Percentiles rank a stretch among this genome's conserved stretches.
phyloP scores from a whole-genome alignment of 768 basidiomycete species.

The Cytidiella melzeri region DNA sequence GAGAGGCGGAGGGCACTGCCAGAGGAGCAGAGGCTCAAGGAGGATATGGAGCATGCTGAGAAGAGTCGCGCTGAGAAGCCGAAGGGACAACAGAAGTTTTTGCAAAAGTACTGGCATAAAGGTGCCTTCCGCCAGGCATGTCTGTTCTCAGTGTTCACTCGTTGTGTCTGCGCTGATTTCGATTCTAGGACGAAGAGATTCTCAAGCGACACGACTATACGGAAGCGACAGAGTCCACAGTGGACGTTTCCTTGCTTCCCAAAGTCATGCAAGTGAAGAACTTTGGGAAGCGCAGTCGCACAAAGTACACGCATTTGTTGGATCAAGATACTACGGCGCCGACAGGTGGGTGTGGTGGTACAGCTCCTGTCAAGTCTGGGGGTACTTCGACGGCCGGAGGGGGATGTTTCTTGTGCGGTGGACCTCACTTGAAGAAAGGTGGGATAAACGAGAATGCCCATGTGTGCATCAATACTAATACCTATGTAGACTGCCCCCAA shows the following conservation, averaged over 20 bases:
- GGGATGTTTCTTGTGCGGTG: conserved; percentile 92
- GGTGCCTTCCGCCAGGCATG: conserved; percentile 95
- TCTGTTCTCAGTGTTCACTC: conserved; percentile 5
- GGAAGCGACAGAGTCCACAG: conserved; percentile 80
- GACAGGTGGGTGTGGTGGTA: conserved; percentile 62
- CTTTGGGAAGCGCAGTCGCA: conserved; percentile 87
- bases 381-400: conserved; percentile 44
- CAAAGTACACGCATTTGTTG: conserved; percentile 93
- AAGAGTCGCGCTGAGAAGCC: conserved; percentile 82
- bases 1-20: conserved; percentile 89
- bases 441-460: conserved; percentile 2
- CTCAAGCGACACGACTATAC: conserved; percentile 81
- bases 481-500: conserved; percentile 30
- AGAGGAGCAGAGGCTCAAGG: conserved; percentile 86
- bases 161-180: neutral
- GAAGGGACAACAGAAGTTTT: conserved; percentile 85
- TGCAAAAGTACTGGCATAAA: conserved; percentile 99
- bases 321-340: conserved; percentile 85
- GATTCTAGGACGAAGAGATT: conserved; percentile 76
- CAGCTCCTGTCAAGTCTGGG: conserved; percentile 45
- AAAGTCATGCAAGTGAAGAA: conserved; percentile 96
- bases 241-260: conserved; percentile 86
- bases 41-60: conserved; percentile 85
- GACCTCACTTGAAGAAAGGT: conserved; percentile 92
- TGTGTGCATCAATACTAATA: neutral